A percentile compares a stretch with the other conserved stretches of the same genome.
These are phyloP conservation scores for Colletotrichum sp. DNA, from an alignment of 2,329 filamentous ascomycete genomes.

Conservation along the genomic window DNA sequence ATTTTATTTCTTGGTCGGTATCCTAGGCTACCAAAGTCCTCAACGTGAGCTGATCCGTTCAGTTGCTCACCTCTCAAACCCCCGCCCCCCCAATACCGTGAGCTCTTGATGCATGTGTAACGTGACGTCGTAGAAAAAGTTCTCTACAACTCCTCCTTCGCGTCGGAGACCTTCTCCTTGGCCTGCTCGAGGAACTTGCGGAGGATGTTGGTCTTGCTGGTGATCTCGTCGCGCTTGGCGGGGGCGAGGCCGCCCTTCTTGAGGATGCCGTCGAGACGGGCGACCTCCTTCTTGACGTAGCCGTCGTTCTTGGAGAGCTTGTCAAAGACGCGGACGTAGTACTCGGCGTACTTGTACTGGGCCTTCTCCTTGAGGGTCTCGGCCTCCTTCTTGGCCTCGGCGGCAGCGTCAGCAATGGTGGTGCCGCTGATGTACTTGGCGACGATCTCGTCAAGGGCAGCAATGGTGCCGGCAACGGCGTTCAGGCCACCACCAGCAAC, in stretches of 20 bases:
- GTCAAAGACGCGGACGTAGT: conserved; percentile 90
- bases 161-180: conserved; percentile 50
- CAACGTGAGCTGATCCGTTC: neutral
- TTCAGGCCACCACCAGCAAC: conserved; percentile 81
- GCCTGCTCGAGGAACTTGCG: conserved; percentile 73
- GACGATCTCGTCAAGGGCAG: conserved; percentile 77
- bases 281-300: conserved; percentile 85
- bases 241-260: conserved; percentile 85
- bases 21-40: conserved; percentile 11
- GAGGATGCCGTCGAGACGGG: conserved; percentile 79
- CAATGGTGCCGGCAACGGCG: conserved; percentile 80
- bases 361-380: conserved; percentile 65
- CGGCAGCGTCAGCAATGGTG: conserved; percentile 66
- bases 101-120: neutral
- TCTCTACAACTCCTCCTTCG: conserved; percentile 75
- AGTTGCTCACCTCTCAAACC: neutral
- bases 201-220: conserved; percentile 86
- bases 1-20: conserved; percentile 1
- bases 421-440: conserved; percentile 72
- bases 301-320: conserved; percentile 81
- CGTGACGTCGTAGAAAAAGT: neutral
- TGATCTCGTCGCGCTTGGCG: conserved; percentile 88
- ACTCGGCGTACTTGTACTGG: conserved; percentile 82
- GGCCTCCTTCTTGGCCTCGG: conserved; percentile 75
- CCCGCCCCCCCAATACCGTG: neutral